A percentile compares a stretch with the other conserved stretches of the same genome.
These are phyloP conservation scores for Monosporascus sp. DNA, from an alignment of 2,329 filamentous ascomycete genomes.

Conservation along the genomic window DNA sequence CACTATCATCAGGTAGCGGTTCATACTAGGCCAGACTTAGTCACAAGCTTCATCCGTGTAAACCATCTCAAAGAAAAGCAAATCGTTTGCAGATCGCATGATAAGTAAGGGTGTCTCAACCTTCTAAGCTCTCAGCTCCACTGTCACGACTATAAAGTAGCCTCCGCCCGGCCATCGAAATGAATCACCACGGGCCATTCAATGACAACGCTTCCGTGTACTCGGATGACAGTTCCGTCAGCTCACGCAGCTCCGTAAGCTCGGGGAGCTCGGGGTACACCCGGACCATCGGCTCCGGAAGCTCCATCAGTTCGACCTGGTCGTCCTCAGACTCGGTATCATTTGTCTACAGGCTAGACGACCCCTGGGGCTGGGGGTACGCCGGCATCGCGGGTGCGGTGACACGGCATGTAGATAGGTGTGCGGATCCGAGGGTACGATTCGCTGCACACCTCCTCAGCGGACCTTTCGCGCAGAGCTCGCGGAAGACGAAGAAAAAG, in stretches of 20 bases:
- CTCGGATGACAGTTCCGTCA: conserved; percentile 11
- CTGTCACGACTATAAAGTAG: neutral
- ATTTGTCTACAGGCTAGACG: conserved; percentile 24
- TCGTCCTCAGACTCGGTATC: conserved; percentile 21
- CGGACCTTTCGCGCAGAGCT: conserved; percentile 22
- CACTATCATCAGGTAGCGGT: no score
- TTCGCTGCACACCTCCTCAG: conserved; percentile 25
- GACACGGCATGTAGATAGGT: conserved; percentile 19
- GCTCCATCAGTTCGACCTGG: conserved; percentile 20
- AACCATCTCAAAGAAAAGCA: neutral
- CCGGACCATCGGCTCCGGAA: conserved; percentile 2
- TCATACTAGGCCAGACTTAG: neutral
- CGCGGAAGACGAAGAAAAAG: conserved; percentile 13
- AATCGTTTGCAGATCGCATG: neutral
- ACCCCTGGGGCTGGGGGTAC: conserved; percentile 17
- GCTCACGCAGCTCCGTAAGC: conserved; percentile 14
- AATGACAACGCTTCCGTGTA: neutral
- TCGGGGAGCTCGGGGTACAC: conserved; percentile 8
- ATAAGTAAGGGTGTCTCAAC: no score
- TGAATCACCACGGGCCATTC: neutral
- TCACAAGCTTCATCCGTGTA: neutral
- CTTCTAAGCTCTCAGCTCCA: no score
- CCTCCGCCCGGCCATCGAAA: neutral
- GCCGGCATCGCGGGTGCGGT: conserved; percentile 23
- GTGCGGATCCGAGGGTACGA: conserved; percentile 16